phyloP scores from a whole-genome alignment of 106 monocot species.

The Posidonia australis region DNA sequence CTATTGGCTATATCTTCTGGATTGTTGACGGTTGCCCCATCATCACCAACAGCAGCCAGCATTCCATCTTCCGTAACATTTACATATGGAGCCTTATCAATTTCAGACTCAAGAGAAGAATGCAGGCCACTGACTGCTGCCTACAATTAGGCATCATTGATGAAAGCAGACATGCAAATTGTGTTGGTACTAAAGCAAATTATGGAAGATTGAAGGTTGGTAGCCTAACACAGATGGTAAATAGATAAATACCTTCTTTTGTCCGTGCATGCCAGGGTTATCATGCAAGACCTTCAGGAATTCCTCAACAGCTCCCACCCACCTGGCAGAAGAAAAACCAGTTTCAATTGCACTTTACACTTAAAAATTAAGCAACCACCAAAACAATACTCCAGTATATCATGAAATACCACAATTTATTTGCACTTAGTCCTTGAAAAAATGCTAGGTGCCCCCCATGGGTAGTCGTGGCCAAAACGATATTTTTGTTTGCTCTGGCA shows the following conservation, averaged over 20 bases:
- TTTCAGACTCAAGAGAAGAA: slow-evolving; percentile 45
- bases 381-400: background rate
- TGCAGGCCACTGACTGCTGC: slow-evolving; percentile 6
- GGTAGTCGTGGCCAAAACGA: slow-evolving; percentile 68
- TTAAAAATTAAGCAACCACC: background rate
- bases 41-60: slow-evolving; percentile 38
- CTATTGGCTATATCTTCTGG: background rate
- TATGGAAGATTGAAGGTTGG: background rate
- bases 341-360: background rate
- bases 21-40: slow-evolving; percentile 4
- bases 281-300: slow-evolving; percentile 50
- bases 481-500: slow-evolving; percentile 71
- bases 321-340: slow-evolving; percentile 37
- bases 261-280: slow-evolving; percentile 50
- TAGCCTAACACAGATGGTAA: background rate
- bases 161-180: background rate
- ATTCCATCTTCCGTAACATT: slow-evolving; percentile 67
- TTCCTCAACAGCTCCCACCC: slow-evolving; percentile 75
- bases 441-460: slow-evolving; percentile 95
- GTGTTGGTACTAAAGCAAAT: background rate
- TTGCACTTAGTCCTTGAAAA: slow-evolving; percentile 70
- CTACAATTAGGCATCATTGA: background rate
- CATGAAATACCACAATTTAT: slow-evolving; percentile 52
- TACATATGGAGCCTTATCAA: slow-evolving; percentile 75
- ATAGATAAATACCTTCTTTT: slow-evolving; percentile 32